Evolutionary conservation across 176 grass and related monocot genomes (phyloP), one percentile per base, ranked within the genome.

Genomic region (Carex cristatella): DNA sequence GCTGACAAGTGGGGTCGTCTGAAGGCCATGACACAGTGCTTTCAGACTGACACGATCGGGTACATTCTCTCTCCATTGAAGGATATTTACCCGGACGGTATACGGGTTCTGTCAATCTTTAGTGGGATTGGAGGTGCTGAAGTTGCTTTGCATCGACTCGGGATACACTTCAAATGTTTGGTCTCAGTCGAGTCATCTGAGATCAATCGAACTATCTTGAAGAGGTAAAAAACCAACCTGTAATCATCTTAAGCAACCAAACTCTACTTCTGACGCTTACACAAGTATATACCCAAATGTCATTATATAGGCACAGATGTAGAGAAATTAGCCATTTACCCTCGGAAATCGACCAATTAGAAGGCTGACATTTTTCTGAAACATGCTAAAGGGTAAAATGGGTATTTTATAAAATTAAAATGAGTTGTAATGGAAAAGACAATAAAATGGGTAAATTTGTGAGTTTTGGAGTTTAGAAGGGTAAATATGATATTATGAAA

Each of bases 161-260:
- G 94, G 16, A 88, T 97, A 82, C 87, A n/a, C 30, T 60, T 99
- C 1, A 92, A 87, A 51, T 99, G 89, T 54, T 74, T 99, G 5
- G 85, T 99, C 13, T 92, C 93, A 4, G 87, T 99, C 15, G 96
- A 99, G 69, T 71, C 90, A 53, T 94, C 93, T 48, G 91, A 94
- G 5, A 44, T 84, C 15, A 89, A 95, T 11, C 88, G 90, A 66
- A 95, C 79, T 37, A 94, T 99, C 70, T 14, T 99, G 12, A 92
- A 32, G 87, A 88, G 88, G 73, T 77, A 77, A 76, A 5, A 76
- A 14, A 55, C 48, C 10, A 55, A 77, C 72, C 19, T 55, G 10
- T 77, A 11, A 77, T 35, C 18, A n/a, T 40, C 61, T 16, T 31
- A 55, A 56, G 19, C 11, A 55, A 55, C 48, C 48, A 56, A 77